A percentile compares a stretch with the other conserved stretches of the same genome.
These are phyloP conservation scores for Amphichorda felina DNA, from an alignment of 2,329 filamentous ascomycete genomes.

Conservation along the genomic window DNA sequence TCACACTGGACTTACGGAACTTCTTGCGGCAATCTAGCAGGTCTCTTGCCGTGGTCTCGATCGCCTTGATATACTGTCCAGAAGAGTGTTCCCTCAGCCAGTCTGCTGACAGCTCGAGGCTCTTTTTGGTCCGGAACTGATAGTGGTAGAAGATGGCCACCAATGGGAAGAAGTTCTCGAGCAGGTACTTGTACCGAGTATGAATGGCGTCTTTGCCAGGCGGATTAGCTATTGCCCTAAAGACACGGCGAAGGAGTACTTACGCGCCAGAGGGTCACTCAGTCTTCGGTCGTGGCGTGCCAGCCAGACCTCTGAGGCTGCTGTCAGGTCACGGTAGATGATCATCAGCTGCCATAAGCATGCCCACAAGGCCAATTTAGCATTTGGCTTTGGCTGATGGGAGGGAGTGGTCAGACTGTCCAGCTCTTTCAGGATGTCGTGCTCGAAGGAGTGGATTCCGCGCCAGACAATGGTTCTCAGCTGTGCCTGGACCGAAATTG, in stretches of 20 bases:
- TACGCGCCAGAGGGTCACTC: constrained; percentile 1
- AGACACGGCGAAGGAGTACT: background rate
- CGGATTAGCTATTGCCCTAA: background rate
- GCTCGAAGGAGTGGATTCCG: constrained; percentile 22
- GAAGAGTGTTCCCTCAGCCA: constrained; percentile 20
- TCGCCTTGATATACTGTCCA: constrained; percentile 12
- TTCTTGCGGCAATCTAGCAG: constrained; percentile 20
- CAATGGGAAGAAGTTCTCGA: constrained; percentile 22
- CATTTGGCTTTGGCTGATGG: constrained; percentile 16
- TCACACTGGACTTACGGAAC: constrained; percentile 17
- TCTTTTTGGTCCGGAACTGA: constrained; percentile 27
- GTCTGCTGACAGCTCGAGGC: constrained; percentile 23
- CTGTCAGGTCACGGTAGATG: constrained; percentile 31
- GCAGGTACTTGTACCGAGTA: background rate
- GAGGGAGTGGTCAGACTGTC: constrained; percentile 14
- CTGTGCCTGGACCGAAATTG: constrained; percentile 26
- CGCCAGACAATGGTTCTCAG: constrained; percentile 25
- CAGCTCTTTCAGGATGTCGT: constrained; percentile 25
- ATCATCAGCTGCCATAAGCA: constrained; percentile 37
- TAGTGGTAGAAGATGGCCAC: constrained; percentile 26
- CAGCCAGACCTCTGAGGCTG: constrained; percentile 16
- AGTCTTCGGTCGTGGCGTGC: constrained; percentile 7
- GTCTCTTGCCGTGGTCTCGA: constrained; percentile 15
- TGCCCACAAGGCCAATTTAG: constrained; percentile 32
- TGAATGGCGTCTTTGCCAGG: background rate